Conservation (phyloP, 2,329 filamentous ascomycete species). For the Tolypocladium capitatum region DNA sequence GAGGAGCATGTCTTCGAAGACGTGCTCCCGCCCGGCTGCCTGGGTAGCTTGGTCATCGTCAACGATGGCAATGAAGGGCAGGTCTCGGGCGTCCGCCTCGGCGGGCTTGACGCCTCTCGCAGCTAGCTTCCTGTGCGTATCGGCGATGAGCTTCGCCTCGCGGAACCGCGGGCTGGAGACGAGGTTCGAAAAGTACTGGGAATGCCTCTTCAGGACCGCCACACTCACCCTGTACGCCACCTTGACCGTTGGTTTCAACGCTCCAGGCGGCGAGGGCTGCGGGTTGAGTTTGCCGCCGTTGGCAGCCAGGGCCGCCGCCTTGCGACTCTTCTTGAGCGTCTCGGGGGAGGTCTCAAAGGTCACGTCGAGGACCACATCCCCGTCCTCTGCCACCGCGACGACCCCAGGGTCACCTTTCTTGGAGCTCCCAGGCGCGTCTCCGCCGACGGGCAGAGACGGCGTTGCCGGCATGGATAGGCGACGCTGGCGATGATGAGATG, state of each 20-base stretch:
- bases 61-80: slow-evolving; percentile 51
- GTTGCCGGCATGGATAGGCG: not conserved
- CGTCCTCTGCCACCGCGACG: slow-evolving; percentile 39
- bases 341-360: slow-evolving; percentile 47
- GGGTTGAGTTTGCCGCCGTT: slow-evolving; percentile 14
- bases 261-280: slow-evolving; percentile 9
- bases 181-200: slow-evolving; percentile 57
- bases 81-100: slow-evolving; percentile 32
- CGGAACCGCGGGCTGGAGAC: slow-evolving; percentile 49
- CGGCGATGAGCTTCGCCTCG: slow-evolving; percentile 44
- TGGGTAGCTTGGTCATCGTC: slow-evolving; percentile 59
- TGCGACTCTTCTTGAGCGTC: slow-evolving; percentile 32
- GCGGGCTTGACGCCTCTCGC: slow-evolving; percentile 31
- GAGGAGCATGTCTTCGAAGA: slow-evolving; percentile 54
- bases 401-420: slow-evolving; percentile 9
- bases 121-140: slow-evolving; percentile 35
- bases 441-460: slow-evolving; percentile 1
- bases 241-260: slow-evolving; percentile 21
- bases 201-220: slow-evolving; percentile 42
- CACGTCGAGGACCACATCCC: slow-evolving; percentile 54
- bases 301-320: slow-evolving; percentile 18
- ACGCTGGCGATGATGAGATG: not conserved
- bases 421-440: not conserved
- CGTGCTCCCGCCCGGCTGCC: slow-evolving; percentile 41
- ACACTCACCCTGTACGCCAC: slow-evolving; percentile 48